Conservation (phyloP, 177 flowering plant genomes). For the Telopea speciosissima region DNA sequence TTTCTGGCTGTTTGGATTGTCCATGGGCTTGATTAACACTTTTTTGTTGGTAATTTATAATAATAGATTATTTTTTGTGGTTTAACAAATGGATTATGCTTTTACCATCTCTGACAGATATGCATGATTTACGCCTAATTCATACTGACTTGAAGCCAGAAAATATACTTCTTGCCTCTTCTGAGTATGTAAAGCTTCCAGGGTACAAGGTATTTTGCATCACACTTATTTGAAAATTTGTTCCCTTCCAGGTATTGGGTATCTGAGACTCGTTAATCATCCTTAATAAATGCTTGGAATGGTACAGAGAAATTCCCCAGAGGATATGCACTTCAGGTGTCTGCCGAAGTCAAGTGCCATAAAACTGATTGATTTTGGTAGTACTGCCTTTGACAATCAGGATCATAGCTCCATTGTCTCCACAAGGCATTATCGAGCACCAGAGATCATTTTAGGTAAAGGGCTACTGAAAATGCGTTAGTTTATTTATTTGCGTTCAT, state of each 20-base stretch:
- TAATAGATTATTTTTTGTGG: neutral
- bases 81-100: slow-evolving; percentile 16
- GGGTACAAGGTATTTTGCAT: slow-evolving; percentile 50
- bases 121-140: slow-evolving; percentile 78
- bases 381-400: slow-evolving; percentile 68
- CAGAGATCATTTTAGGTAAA: slow-evolving; percentile 92
- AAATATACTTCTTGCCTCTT: slow-evolving; percentile 80
- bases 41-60: too few species aligned
- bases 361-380: slow-evolving; percentile 98
- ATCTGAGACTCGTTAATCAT: slow-evolving; percentile 18
- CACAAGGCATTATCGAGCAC: slow-evolving; percentile 94
- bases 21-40: slow-evolving; percentile 9
- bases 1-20: slow-evolving; percentile 20
- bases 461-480: slow-evolving; percentile 13
- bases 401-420: slow-evolving; percentile 73
- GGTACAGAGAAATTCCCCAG: slow-evolving; percentile 60
- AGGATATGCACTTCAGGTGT: slow-evolving; percentile 49
- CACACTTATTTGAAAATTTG: slow-evolving; percentile 14
- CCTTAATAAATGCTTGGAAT: slow-evolving; percentile 32
- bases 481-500: slow-evolving; percentile 6
- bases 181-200: slow-evolving; percentile 70
- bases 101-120: slow-evolving; percentile 48
- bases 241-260: slow-evolving; percentile 22
- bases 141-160: slow-evolving; percentile 97
- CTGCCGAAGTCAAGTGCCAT: slow-evolving; percentile 94